Evolutionary conservation across 1,284 basidiomycete species (phyloP), one percentile per base, ranked within the genome.

Genomic region (Calocybe gambosa): DNA sequence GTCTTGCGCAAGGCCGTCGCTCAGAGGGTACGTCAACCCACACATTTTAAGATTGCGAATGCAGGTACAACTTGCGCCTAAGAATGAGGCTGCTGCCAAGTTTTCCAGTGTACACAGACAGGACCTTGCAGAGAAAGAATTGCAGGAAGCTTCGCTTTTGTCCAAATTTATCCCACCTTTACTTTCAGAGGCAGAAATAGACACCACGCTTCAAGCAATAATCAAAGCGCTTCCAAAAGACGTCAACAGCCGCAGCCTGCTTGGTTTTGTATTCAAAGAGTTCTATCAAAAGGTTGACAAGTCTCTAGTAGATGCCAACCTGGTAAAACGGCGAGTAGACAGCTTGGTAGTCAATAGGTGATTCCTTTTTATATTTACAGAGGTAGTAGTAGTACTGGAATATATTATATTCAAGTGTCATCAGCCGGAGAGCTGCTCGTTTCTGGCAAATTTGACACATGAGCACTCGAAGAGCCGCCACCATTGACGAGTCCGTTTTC

Each of bases 81-180:
- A 88, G 85, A 66, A 61, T 5, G 84, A 85, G 40, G 75, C 84
- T 35, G 79, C 77, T 9, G 54, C 61, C 15, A 75, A 79, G 54
- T 88, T 76, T 52, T 54, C 55, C 5, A 64, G 72, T 54, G 81
- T 79, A n/a, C 68, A 72, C 7, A 74, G 85, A 33, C 62, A 64
- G 1, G 85, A 88, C 47, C 73, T 88, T 29, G 85, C 81, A 20
- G 71, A 74, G 40, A 80, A 79, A 52, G 84, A 87, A 62, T 58
- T 63, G 3, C 62, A 61, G 26, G 85, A 89, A 64, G 77, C 67
- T 15, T 63, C 68, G 34, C 58, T 84, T 20, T 63, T 89, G 37
- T 62, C 73, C 16, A 60, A 63, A 34, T 78, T 81, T 57, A 59
- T 87, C 13, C 85, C 85, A 2, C 71, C 82, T 2, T 66, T 77